phyloP scores from a whole-genome alignment of 169 alveolate species.

The Plasmodium relictum region DNA sequence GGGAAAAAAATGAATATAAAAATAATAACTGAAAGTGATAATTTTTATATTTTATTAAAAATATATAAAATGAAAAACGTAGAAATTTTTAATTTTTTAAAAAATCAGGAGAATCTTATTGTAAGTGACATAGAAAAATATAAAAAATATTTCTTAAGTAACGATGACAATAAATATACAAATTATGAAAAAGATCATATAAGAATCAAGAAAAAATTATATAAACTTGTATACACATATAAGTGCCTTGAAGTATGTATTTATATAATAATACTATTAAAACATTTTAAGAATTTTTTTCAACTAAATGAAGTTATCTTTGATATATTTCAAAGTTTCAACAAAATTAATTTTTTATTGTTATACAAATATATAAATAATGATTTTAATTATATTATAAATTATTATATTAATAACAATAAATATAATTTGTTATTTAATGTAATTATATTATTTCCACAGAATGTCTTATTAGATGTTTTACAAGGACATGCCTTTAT shows the following conservation, averaged over 20 bases:
- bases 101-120: conserved; percentile 43
- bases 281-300: conserved; percentile 71
- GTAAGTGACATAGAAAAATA: conserved; percentile 37
- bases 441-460: conserved; percentile 57
- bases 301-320: conserved; percentile 69
- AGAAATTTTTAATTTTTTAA: conserved; percentile 70
- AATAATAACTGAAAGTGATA: conserved; percentile 58
- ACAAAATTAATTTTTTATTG: conserved; percentile 43
- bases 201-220: conserved; percentile 31
- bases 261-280: conserved; percentile 57
- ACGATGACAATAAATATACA: background rate
- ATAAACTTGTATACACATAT: conserved; percentile 49
- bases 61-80: conserved; percentile 70
- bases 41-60: conserved; percentile 65
- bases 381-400: conserved; percentile 66
- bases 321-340: conserved; percentile 45
- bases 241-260: conserved; percentile 70
- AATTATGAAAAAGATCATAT: background rate
- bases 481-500: conserved; percentile 58
- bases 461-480: conserved; percentile 58
- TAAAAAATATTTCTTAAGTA: conserved; percentile 23
- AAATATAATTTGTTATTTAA: conserved; percentile 55
- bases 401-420: conserved; percentile 62
- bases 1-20: conserved; percentile 69
- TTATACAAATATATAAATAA: conserved; percentile 67